phyloP scores from a whole-genome alignment of 2,329 filamentous ascomycete genomes.

The Sphaerulina musiva region DNA sequence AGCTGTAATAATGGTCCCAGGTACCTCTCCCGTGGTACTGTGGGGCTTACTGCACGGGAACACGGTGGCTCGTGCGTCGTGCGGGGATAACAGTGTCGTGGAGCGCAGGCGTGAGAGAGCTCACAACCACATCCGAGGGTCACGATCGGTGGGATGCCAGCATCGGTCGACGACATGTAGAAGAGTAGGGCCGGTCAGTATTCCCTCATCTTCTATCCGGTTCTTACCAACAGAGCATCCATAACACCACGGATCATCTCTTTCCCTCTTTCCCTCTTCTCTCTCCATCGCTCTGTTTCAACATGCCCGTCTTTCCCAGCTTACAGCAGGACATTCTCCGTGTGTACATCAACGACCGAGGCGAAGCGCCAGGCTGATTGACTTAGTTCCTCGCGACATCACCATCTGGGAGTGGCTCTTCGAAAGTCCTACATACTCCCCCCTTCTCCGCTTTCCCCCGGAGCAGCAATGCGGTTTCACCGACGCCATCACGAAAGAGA shows the following conservation, averaged over 20 bases:
- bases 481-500: constrained; percentile 54
- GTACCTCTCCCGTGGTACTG: too few relatives aligned
- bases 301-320: constrained; percentile 21
- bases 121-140: constrained; percentile 7
- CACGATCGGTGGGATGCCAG: neutral
- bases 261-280: too few relatives aligned
- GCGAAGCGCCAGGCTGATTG: constrained; percentile 1
- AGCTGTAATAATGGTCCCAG: too few relatives aligned
- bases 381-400: constrained; percentile 48
- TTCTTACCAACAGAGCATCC: too few relatives aligned
- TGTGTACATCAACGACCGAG: constrained; percentile 3
- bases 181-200: neutral
- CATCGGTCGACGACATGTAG: neutral
- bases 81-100: too few relatives aligned
- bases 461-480: constrained; percentile 47
- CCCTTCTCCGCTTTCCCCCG: constrained; percentile 37
- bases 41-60: too few relatives aligned
- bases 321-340: constrained; percentile 24
- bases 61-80: too few relatives aligned
- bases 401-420: constrained; percentile 59
- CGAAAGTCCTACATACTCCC: constrained; percentile 48
- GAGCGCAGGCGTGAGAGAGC: neutral
- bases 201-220: neutral
- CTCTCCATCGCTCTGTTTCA: neutral
- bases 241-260: neutral